phyloP scores from a whole-genome alignment of 2,329 filamentous ascomycete genomes.

The Ascochyta lentis region DNA sequence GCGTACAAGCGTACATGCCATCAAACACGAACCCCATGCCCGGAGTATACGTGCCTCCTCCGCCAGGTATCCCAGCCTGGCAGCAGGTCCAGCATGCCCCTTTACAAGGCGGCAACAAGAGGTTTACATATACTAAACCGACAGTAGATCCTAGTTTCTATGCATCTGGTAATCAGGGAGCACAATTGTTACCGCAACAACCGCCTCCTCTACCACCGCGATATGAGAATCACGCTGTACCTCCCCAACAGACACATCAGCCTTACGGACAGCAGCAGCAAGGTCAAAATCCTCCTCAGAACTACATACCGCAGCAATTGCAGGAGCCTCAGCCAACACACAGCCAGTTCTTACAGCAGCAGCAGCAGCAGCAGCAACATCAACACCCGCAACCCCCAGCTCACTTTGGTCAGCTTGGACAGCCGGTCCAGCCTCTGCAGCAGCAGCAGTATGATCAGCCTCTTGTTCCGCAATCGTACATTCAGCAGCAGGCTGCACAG shows the following conservation, averaged over 20 bases:
- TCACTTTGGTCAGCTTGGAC: conserved; percentile 25
- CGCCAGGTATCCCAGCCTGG: conserved; percentile 47
- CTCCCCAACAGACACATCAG: conserved; percentile 23
- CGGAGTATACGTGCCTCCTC: conserved; percentile 46
- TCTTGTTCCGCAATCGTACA: conserved; percentile 19
- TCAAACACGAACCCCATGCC: conserved; percentile 45
- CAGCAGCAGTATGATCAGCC: conserved; percentile 20
- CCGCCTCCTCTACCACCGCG: conserved; percentile 24
- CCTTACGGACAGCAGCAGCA: conserved; percentile 21
- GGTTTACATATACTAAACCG: conserved; percentile 42
- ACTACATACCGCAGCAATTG: conserved; percentile 15
- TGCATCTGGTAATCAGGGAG: conserved; percentile 33
- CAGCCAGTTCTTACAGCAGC: conserved; percentile 17
- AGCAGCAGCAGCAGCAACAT: conserved; percentile 14
- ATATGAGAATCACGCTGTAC: conserved; percentile 11
- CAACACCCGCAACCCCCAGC: conserved; percentile 18
- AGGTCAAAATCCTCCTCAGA: conserved; percentile 17
- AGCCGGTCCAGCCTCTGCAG: conserved; percentile 28
- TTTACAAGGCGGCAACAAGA: conserved; percentile 39
- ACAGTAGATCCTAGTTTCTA: conserved; percentile 36
- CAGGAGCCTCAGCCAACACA: conserved; percentile 17
- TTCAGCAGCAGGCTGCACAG: conserved; percentile 23
- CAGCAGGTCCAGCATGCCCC: conserved; percentile 46
- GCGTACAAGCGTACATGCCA: conserved; percentile 43
- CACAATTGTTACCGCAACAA: conserved; percentile 23